Conservation (phyloP, 805 yeast species). For the Danielia oregonensis region DNA sequence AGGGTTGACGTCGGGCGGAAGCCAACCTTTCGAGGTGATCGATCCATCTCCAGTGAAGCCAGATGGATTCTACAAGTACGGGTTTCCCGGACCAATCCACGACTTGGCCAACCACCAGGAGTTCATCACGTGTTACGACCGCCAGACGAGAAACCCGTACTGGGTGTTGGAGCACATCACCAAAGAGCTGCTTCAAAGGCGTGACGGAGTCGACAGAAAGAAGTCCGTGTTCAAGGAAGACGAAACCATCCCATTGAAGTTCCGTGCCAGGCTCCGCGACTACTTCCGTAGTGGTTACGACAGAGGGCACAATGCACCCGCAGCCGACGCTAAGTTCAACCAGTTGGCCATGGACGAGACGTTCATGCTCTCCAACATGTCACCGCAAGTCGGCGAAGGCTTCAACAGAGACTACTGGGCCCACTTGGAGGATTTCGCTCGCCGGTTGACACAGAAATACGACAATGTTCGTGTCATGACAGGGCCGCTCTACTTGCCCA, state of each 20-base stretch:
- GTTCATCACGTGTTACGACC: constrained; percentile 81
- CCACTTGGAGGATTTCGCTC: constrained; percentile 83
- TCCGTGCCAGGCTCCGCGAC: constrained; percentile 75
- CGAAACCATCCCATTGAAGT: constrained; percentile 69
- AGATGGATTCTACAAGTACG: constrained; percentile 79
- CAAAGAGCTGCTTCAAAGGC: constrained; percentile 54
- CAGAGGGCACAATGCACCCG: constrained; percentile 97
- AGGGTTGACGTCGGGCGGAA: constrained; percentile 5
- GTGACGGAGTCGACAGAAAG: constrained; percentile 65
- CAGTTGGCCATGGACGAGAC: constrained; percentile 96
- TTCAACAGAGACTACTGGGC: constrained; percentile 98
- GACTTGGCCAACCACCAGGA: constrained; percentile 73
- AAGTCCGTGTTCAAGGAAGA: constrained; percentile 86
- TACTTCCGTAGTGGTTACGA: constrained; percentile 95
- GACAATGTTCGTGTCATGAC: constrained; percentile 81
- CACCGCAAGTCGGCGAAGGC: constrained; percentile 97
- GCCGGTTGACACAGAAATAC: constrained; percentile 71
- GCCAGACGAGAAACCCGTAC: constrained; percentile 80
- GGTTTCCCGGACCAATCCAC: constrained; percentile 93
- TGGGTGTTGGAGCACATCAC: constrained; percentile 91
- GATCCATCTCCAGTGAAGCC: constrained; percentile 55
- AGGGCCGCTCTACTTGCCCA: constrained; percentile 90
- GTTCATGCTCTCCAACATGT: constrained; percentile 81
- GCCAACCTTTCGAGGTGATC: constrained; percentile 12
- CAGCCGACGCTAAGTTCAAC: constrained; percentile 90